Evolutionary conservation across 352 stramenopile species (phyloP), one percentile per base, ranked within the genome.

Genomic region (Pythium dissimile): DNA sequence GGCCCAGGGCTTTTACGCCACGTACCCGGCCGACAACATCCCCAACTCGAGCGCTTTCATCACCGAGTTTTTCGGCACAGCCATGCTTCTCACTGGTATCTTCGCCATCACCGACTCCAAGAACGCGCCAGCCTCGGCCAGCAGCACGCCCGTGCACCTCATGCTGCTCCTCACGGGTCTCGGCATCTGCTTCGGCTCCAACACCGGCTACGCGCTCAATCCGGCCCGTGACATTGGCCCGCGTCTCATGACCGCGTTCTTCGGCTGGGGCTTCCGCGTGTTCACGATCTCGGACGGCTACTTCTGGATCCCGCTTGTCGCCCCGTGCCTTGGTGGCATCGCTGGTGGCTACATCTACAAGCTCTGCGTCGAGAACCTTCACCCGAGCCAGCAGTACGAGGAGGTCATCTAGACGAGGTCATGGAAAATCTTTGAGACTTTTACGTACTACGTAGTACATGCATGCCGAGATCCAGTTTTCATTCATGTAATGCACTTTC

Each of bases 141-240:
- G 67, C 49, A 63, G 55, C 31, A 66, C 73, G 23, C 80, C 80
- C 6, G 58, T 48, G 12, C 67, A 75, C 1, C 67, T 84, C 18
- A 76, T 70, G 20, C 38, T 87, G 15, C 55, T 91, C 18, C 71
- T 89, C 24, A 61, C 80, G 28, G 77, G 53, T 5, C 80, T 91
- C 30, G 78, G 81, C 37, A 91, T 89, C 73, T 71, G 74, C 8
- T 89, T 91, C 41, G 78, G 80, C 32, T 75, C 80, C 54, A 91
- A 88, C 59, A 79, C 80, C 7, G 77, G 79, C 38, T 89, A 86
- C 60, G 80, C 80, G 24, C 60, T 90, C 26, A 90, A 90, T 64
- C 80, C 71, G 15, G 74, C 74, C 23, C 68, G 73, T 44, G 73
- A 83, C 62, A 79, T 84, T 50, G 71, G 64, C 5, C 71, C 71